phyloP scores from a whole-genome alignment of 2,329 filamentous ascomycete species.

The Geoglossum cookeanum region DNA sequence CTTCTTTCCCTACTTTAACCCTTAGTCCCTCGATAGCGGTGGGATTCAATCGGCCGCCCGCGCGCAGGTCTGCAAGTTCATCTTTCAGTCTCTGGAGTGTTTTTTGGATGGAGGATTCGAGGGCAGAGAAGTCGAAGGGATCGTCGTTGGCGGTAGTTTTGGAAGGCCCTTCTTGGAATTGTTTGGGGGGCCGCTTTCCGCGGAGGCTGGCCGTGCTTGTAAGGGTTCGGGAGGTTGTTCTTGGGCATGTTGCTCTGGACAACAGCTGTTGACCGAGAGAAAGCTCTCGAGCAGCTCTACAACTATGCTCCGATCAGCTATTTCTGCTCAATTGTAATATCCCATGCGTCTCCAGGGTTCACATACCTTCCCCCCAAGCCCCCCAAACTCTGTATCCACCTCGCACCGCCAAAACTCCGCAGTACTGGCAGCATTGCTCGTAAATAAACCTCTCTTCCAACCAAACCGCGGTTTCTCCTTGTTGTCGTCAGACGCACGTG shows the following conservation, averaged over 20 bases:
- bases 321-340: no score
- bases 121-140: constrained; percentile 38
- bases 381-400: no score
- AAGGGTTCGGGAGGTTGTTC: background rate
- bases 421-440: no score
- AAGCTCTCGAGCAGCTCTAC: no score
- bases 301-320: no score
- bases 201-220: background rate
- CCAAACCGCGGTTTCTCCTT: no score
- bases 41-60: constrained; percentile 42
- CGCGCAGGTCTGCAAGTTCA: constrained; percentile 40
- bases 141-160: constrained; percentile 19
- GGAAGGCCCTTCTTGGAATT: background rate
- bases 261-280: no score
- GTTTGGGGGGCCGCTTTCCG: background rate
- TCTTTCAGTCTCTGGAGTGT: constrained; percentile 37
- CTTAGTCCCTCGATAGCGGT: constrained; percentile 39
- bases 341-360: no score
- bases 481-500: no score
- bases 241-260: background rate
- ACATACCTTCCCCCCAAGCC: no score
- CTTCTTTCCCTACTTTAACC: constrained; percentile 22
- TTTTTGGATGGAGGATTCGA: constrained; percentile 36
- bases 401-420: no score
- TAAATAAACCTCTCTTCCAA: no score